Evolutionary conservation across 1,284 basidiomycete genomes (phyloP).

Genomic region (Ustilago tritici): DNA sequence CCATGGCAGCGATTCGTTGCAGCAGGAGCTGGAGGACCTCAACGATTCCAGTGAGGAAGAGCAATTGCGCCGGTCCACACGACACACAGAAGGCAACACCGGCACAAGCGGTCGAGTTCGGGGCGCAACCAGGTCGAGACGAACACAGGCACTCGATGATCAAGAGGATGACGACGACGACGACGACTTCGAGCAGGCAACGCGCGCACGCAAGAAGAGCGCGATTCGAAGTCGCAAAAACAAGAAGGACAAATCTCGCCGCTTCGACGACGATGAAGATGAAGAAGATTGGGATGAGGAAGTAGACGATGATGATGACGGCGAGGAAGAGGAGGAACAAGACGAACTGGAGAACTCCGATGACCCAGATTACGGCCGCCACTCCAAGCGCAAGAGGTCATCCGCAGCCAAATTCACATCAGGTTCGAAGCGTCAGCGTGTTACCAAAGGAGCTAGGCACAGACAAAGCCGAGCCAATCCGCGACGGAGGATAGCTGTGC

Average conservation of each 20-base stretch:
- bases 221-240: background rate
- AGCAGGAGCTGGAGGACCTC: conserved; percentile 22
- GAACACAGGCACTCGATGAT: conserved; percentile 2
- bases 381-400: conserved; percentile 18
- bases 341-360: conserved; percentile 29
- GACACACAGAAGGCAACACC: conserved; percentile 9
- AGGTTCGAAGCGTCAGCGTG: conserved; percentile 24
- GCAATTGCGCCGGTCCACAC: conserved; percentile 17
- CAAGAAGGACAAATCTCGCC: conserved; percentile 4
- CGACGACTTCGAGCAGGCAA: conserved; percentile 2
- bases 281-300: conserved; percentile 15
- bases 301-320: conserved; percentile 3
- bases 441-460: background rate
- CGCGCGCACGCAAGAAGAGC: background rate
- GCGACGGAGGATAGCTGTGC: conserved; percentile 12
- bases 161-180: conserved; percentile 23
- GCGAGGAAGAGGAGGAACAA: conserved; percentile 23
- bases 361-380: conserved; percentile 12
- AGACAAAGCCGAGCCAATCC: conserved; percentile 6
- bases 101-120: background rate
- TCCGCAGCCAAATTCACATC: conserved; percentile 1
- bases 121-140: conserved; percentile 1
- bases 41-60: conserved; percentile 22
- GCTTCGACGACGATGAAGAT: conserved; percentile 7
- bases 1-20: conserved; percentile 10